Evolutionary conservation across 495 filamentous ascomycete genomes (phyloP).

Genomic region (Penicillium lagena): DNA sequence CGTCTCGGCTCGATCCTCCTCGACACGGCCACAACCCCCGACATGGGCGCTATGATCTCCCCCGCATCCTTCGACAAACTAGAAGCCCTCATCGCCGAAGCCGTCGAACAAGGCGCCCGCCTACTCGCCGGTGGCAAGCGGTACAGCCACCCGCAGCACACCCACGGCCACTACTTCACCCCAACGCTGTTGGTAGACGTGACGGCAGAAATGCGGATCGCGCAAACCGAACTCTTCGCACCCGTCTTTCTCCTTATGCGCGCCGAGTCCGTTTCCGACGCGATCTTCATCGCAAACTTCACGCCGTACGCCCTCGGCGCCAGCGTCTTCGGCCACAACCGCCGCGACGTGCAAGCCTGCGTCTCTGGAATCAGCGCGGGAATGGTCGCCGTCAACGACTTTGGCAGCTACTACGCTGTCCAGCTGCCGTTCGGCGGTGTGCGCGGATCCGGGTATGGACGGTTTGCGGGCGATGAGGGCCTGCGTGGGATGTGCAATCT

Average conservation of each 20-base stretch:
- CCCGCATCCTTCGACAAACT: conserved; percentile 60
- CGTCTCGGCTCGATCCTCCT: conserved; percentile 64
- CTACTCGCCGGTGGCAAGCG: conserved; percentile 78
- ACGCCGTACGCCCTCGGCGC: conserved; percentile 73
- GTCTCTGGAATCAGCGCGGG: conserved; percentile 68
- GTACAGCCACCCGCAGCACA: conserved; percentile 59
- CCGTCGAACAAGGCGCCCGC: conserved; percentile 68
- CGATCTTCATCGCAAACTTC: conserved; percentile 69
- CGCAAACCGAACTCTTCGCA: conserved; percentile 86
- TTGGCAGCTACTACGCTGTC: conserved; percentile 84
- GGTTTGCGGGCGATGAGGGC: conserved; percentile 90
- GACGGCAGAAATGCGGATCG: conserved; percentile 69
- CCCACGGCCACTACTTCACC: conserved; percentile 80
- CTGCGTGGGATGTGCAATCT: conserved; percentile 75
- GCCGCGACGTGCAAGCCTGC: conserved; percentile 45
- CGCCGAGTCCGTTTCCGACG: conserved; percentile 50
- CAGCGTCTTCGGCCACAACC: conserved; percentile 67
- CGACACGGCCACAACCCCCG: conserved; percentile 41
- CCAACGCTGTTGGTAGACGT: conserved; percentile 90
- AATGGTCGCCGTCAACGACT: conserved; percentile 93
- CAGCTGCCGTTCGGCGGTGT: conserved; percentile 91
- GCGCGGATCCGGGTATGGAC: conserved; percentile 80
- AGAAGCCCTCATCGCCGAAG: conserved; percentile 67
- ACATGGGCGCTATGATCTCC: conserved; percentile 90
- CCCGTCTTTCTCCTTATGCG: conserved; percentile 82